Base-by-base conservation (phyloP, 495 filamentous ascomycete genomes). In the Aspergillus saccharolyticus region DNA sequence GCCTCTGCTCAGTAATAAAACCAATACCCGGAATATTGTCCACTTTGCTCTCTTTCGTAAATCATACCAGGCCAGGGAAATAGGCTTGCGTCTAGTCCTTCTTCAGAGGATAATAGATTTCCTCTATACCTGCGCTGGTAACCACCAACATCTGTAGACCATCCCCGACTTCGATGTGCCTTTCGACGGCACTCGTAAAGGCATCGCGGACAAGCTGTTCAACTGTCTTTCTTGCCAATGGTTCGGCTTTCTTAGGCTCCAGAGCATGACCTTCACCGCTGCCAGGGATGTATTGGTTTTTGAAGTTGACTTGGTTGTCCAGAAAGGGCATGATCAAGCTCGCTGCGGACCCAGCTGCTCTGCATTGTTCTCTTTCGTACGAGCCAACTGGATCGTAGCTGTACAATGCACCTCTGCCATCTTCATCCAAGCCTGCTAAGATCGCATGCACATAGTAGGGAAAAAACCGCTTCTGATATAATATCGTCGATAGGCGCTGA, bases 301-400 rank as follows among this genome's bases (percentile, higher is more conserved):
- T 97, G 80, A 91, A 94, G 75, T 97, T 97, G 77, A 98, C 94
- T 73, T 98, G 95, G 70, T 97, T 98, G 72, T 98, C 94, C 69
- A 98, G 78, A 80, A 98, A 97, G 4, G 94, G 94, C 89, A 97
- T 97, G 71, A 98, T 98, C 75, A 98, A 77, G 63, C 90, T 96
- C 42, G 90, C 88, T 28, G 95, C 94, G n/a, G 94, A 91, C 54
- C 94, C 94, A 18, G 90, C 94, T 18, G 95, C 92, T 39, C 91
- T 86, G 75, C 95, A 97, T 74, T 93, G 88, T 74, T 97, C 94
- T 64, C 94, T 77, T 77, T 97, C 94, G 71, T 96, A 97, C 60
- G 89, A 94, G 59, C 94, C 94, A 17, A 98, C 91, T 4, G 95
- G 93, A 63, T 98, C 94, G 77, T 98, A 98, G 57, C 89, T 93